Conservation (phyloP, 306 rosid species). For the Medicago ruthenica region DNA sequence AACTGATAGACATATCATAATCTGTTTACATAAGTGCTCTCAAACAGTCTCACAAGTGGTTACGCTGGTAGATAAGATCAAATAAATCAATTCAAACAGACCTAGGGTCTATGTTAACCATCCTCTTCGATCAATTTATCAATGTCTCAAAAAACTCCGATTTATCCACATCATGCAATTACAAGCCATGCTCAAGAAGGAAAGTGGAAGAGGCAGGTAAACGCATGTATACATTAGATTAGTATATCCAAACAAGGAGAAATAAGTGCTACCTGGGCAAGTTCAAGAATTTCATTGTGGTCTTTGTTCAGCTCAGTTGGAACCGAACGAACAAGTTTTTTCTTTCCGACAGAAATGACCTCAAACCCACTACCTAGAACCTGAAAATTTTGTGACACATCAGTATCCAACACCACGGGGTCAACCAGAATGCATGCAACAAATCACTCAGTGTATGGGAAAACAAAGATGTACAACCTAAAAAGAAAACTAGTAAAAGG, state of each 20-base stretch:
- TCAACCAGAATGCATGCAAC: slow-evolving; percentile 35
- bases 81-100: not conserved
- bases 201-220: slow-evolving; percentile 9
- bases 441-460: slow-evolving; percentile 1
- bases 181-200: slow-evolving; percentile 3
- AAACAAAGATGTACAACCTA: slow-evolving; percentile 5
- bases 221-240: not conserved
- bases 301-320: slow-evolving; percentile 98
- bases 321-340: slow-evolving; percentile 94
- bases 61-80: not conserved
- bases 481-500: slow-evolving; percentile 6
- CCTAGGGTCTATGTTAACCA: not conserved
- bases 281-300: slow-evolving; percentile 95
- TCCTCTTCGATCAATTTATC: not conserved
- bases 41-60: not conserved
- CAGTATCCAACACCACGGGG: slow-evolving; percentile 28
- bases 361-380: slow-evolving; percentile 92
- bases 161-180: slow-evolving; percentile 20
- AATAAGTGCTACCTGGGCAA: slow-evolving; percentile 78
- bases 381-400: slow-evolving; percentile 55
- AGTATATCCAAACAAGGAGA: slow-evolving; percentile 1
- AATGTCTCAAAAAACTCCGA: not conserved
- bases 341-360: slow-evolving; percentile 92
- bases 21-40: not conserved
- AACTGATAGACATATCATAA: not conserved